These are phyloP conservation scores for Neofusicoccum parvum DNA, from an alignment of 2,329 filamentous ascomycete genomes.

Conservation along the genomic window DNA sequence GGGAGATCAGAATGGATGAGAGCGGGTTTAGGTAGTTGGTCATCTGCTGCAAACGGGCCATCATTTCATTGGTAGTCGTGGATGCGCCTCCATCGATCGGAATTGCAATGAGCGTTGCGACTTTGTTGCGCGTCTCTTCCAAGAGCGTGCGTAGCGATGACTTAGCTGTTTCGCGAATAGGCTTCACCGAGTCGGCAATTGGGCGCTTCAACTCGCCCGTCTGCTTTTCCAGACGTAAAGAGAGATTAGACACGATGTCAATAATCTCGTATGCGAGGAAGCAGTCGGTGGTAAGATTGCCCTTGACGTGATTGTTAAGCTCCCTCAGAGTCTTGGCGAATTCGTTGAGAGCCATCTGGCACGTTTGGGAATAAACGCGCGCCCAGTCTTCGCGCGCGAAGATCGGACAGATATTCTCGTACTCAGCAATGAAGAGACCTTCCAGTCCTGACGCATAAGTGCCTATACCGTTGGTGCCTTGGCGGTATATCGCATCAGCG, in stretches of 20 bases:
- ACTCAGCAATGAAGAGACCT: constrained; percentile 82
- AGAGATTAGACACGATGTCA: constrained; percentile 81
- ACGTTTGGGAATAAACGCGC: constrained; percentile 75
- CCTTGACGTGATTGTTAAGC: constrained; percentile 85
- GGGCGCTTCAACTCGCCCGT: constrained; percentile 84
- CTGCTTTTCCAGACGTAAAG: constrained; percentile 75
- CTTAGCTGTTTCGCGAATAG: constrained; percentile 89
- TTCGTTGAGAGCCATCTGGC: constrained; percentile 75
- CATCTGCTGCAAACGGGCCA: constrained; percentile 84
- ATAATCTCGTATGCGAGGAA: constrained; percentile 95
- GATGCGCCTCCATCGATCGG: constrained; percentile 78
- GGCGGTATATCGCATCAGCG: constrained; percentile 79
- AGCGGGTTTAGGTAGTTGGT: constrained; percentile 83
- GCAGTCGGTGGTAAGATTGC: constrained; percentile 85
- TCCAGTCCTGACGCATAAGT: constrained; percentile 88
- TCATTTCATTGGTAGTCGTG: constrained; percentile 78
- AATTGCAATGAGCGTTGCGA: constrained; percentile 66
- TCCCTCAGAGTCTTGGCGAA: constrained; percentile 85
- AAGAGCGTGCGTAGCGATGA: constrained; percentile 79
- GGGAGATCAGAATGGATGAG: constrained; percentile 84
- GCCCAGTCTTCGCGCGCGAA: constrained; percentile 87
- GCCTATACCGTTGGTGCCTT: constrained; percentile 87
- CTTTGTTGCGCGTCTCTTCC: constrained; percentile 76
- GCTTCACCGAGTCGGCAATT: constrained; percentile 82
- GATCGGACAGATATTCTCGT: constrained; percentile 85